Evolutionary conservation across 169 alveolate genomes (phyloP), one percentile per base, ranked within the genome.

Genomic region (Plasmodium falciparum): DNA sequence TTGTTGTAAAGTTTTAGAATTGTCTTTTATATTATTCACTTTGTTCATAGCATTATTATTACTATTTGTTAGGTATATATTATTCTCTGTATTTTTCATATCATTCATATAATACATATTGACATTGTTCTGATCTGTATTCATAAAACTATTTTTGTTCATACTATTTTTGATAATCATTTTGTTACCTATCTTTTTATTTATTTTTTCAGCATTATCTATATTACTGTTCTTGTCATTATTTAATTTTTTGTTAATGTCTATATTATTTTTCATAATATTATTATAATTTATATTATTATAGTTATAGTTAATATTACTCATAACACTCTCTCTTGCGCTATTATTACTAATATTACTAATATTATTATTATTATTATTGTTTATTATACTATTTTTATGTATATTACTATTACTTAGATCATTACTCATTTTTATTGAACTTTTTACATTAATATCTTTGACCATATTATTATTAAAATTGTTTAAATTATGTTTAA

Each of bases 41-140:
- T 70, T 80, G 33, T 80, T 80, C 45, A 33, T 33, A 33, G 7
- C 5, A 33, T 33, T 33, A 33, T 33, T 33, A 33, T 33, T 33
- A 33, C 45, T 33, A 24, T 80, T 80, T 56, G 45, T 39, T 11
- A 62, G 62, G 22, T 52, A 15, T 17, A 67, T 24, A 52, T 80
- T 80, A 61, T n/a, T 80, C 20, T 80, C 90, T 33, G 70, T 72
- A 67, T 80, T 66, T 69, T 80, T 69, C 58, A 80, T 69, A 9
- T 69, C 90, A 39, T 80, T 80, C 22, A 69, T 15, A 61, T 56
- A 80, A 69, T 29, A 80, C 26, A 54, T 80, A 72, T 80, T 80
- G 39, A 54, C 45, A 17, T 11, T 80, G 2, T 43, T 11, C 39
- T 22, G 45, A 69, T 80, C 90, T 17, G 83, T n/a, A 69, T 26